Evolutionary conservation across 225 moss, liverwort and hornwort species (phyloP), one percentile per base, ranked within the genome.

Genomic region (Straminergon stramineum): DNA sequence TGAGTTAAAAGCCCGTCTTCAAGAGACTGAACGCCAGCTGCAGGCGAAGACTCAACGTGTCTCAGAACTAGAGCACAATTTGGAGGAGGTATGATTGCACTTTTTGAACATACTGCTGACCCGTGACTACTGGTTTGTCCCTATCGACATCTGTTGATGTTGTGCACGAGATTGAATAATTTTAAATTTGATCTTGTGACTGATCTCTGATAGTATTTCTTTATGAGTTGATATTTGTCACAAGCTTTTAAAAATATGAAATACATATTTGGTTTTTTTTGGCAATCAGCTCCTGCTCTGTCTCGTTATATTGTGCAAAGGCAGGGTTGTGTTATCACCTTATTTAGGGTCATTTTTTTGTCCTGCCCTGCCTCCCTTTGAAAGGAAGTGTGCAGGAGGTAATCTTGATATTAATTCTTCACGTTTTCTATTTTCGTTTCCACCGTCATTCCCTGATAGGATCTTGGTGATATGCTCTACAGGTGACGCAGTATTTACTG

Each of bases 1-100:
- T 93, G 99, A 99, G 78, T 95, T 99, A 75, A 97, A 96, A 93
- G 89, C 97, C 93, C 95, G 96, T 85, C 94, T 97, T 89, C 93
- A 96, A 88, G 97, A 99, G 89, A 99, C 97, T 85, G 96, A 99
- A 94, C 94, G 94, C 86, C 95, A 97, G 92, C 91, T 99, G 88
- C 96, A 93, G 89, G 97, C 95, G 86, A 99, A 99, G 91, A 96
- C 97, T 45, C 87, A 92, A 75, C 99, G 99, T 80, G 99, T 99
- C 57, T 96, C 95, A 81, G 97, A 99, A 91, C 95, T 99, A 84
- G 99, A 99, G 93, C 95, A 95, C 74, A 99, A 99, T 90, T 94
- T 99, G 89, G 97, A 99, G 85, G 97, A 97, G 96, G 99, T 99
- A 86, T 89, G 92, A 63, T 91, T 89, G 53, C 62, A 53, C 68